Conservation (phyloP, 2,329 filamentous ascomycete species). For the Colletotrichum brevisporum region DNA sequence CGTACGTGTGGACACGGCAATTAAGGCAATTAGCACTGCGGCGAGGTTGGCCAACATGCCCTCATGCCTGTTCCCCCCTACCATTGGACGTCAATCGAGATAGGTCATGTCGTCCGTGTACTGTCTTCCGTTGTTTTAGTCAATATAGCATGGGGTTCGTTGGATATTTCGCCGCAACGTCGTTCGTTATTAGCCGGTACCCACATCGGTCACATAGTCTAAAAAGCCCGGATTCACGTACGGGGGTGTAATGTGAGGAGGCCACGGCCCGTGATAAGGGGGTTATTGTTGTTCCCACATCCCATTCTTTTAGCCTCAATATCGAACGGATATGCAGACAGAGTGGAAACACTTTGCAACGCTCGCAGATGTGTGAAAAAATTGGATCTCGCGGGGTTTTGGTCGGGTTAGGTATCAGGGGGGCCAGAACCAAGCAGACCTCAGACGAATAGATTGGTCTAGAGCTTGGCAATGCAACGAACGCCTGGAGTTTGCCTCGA, state of each 20-base stretch:
- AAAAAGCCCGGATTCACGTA: not conserved
- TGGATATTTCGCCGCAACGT: constrained; percentile 1
- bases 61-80: no score
- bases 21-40: not conserved
- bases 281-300: not conserved
- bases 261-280: not conserved
- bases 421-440: no score
- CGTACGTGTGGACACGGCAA: not conserved
- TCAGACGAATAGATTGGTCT: not conserved
- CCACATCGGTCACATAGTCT: constrained; percentile 30
- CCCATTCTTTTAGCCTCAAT: not conserved
- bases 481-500: no score
- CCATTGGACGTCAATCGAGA: no score
- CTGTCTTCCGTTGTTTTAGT: no score
- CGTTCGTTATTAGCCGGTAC: not conserved
- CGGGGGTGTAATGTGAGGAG: not conserved
- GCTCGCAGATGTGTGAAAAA: not conserved
- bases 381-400: constrained; percentile 22
- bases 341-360: not conserved
- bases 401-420: constrained; percentile 1
- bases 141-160: not conserved
- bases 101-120: no score
- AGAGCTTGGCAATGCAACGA: no score
- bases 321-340: not conserved
- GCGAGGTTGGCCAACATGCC: not conserved